Percentiles rank a stretch among this genome's conserved stretches.
Conservation (phyloP, 768 basidiomycete species). For the Trametes punicea region DNA sequence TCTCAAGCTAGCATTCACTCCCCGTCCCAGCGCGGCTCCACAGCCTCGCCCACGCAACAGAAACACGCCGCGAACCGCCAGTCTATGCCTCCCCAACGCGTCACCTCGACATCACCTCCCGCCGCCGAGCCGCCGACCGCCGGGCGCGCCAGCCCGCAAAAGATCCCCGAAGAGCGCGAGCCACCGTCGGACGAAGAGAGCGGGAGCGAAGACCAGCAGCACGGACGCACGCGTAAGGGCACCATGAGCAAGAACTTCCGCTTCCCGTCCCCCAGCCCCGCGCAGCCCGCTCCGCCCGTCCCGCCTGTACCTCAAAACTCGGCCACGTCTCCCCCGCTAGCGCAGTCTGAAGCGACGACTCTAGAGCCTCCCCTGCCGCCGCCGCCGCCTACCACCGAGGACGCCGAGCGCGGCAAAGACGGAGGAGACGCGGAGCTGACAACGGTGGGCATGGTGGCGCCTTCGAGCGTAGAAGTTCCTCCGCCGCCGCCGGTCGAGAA, state of each 20-base stretch:
- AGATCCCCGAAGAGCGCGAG: slow-evolving; percentile 47
- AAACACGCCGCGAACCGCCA: slow-evolving; percentile 48
- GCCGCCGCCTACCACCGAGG: slow-evolving; percentile 7
- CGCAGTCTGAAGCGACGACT: not conserved
- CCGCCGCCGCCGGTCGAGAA: slow-evolving; percentile 80
- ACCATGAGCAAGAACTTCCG: slow-evolving; percentile 59
- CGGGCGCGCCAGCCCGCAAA: slow-evolving; percentile 23
- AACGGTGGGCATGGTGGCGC: slow-evolving; percentile 43
- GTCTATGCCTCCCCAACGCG: slow-evolving; percentile 61
- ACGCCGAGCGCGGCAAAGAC: not conserved
- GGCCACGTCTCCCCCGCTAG: not conserved
- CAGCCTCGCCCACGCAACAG: slow-evolving; percentile 31
- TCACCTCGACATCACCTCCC: slow-evolving; percentile 41
- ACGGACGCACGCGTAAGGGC: slow-evolving; percentile 44
- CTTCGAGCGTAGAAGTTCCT: slow-evolving; percentile 70
- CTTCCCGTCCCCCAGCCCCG: slow-evolving; percentile 31
- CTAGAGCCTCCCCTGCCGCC: slow-evolving; percentile 17
- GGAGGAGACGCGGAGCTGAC: slow-evolving; percentile 18
- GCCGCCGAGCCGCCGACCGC: slow-evolving; percentile 33
- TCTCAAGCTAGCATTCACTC: slow-evolving; percentile 59
- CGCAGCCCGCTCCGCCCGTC: slow-evolving; percentile 30
- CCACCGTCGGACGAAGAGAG: slow-evolving; percentile 34
- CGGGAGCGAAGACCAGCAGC: slow-evolving; percentile 16
- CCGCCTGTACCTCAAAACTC: slow-evolving; percentile 22
- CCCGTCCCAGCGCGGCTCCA: slow-evolving; percentile 35